Base-by-base conservation (phyloP, 495 filamentous ascomycete species). In the Penicillium canariense region DNA sequence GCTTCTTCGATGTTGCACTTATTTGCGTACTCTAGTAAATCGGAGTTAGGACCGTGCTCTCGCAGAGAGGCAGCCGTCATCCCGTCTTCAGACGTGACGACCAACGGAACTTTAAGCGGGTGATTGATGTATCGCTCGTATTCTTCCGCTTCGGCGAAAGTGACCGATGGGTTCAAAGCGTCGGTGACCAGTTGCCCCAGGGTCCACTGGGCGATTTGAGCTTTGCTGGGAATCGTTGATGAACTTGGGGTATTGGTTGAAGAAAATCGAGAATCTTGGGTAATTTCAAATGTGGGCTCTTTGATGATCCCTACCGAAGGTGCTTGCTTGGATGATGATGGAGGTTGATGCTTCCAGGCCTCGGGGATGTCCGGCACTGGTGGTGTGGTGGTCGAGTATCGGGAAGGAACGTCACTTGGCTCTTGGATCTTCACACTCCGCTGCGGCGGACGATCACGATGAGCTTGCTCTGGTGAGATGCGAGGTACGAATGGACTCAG, bases 111-210 rank as follows among this genome's bases (percentile, higher is more conserved):
- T 53, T 85, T 91, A 26, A 93, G 85, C 7, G 94, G 93, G 68
- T 97, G 94, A 46, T 83, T 84, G 68, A 97, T 85, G 71, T 97
- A 97, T n/a, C 87, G 83, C 27, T 85, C 75, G 70, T 97, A 97
- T 63, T 97, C 94, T 20, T 87, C 86, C 5, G 84, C 81, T 68
- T 97, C 95, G 26, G 78, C 78, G 5, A 74, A 59, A 14, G 80
- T 85, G 53, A 97, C 89, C 10, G 81, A 81, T 9, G 91, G 91
- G 61, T 91, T 87, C 20, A 97, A 78, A 10, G 86, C 88, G 62
- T 90, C 86, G 22, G 81, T 74, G 17, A 94, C 85, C 27, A 96
- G 82, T 62, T 95, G 87, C n/a, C 85, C 84, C 35, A 97, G 84
- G 0, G 92, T 93, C 87, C 87, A 89, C 63, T 94, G 89, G 3